Conservation (phyloP, 2,329 filamentous ascomycete species). For the Aspergillus sp. region DNA sequence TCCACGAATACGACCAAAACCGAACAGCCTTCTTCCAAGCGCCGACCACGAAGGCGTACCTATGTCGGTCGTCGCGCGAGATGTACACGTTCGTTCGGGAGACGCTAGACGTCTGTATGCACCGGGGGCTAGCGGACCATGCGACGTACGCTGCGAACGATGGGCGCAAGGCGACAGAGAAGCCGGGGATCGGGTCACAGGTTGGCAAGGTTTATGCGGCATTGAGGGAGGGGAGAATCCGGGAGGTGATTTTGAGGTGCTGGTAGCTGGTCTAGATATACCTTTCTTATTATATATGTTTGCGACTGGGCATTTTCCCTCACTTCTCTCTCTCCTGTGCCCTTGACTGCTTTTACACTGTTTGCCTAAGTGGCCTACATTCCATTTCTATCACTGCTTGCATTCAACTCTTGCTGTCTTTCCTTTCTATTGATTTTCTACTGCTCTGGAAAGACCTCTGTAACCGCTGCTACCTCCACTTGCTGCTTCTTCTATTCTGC, state of each 20-base stretch:
- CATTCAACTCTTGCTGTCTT: too few species aligned
- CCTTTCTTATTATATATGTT: too few species aligned
- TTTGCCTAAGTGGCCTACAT: too few species aligned
- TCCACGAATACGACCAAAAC: conserved; percentile 5
- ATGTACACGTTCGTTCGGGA: conserved; percentile 32
- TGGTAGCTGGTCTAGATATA: neutral
- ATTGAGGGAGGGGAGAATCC: conserved; percentile 12
- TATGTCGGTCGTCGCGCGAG: conserved; percentile 22
- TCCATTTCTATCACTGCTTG: too few species aligned
- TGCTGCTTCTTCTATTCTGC: too few species aligned
- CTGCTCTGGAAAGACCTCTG: too few species aligned
- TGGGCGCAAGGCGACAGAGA: neutral
- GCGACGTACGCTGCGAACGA: conserved; percentile 10
- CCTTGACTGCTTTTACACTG: too few species aligned
- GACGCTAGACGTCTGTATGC: conserved; percentile 25
- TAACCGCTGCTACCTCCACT: too few species aligned
- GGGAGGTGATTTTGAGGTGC: neutral
- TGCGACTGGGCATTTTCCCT: too few species aligned
- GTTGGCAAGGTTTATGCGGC: conserved; percentile 20
- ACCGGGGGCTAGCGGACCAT: conserved; percentile 24
- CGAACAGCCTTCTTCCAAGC: conserved; percentile 10
- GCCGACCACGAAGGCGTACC: conserved; percentile 11
- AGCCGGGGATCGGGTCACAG: conserved; percentile 16
- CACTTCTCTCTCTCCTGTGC: too few species aligned
- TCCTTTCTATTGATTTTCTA: too few species aligned